Evolutionary conservation across 441 rosid genomes (phyloP).

Genomic region (Croton laevigatus): DNA sequence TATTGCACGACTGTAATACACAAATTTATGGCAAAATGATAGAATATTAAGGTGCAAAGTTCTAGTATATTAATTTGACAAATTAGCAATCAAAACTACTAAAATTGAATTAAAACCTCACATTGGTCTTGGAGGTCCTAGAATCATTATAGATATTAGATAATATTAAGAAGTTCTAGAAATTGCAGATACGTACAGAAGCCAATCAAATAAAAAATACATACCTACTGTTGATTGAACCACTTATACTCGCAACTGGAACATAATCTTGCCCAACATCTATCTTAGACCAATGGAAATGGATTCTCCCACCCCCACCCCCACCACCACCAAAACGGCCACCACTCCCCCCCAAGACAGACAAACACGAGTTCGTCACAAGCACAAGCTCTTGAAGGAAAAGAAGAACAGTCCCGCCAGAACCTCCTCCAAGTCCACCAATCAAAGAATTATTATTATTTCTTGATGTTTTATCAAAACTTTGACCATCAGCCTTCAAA

Average conservation of each 20-base stretch:
- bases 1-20: not conserved
- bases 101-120: not conserved
- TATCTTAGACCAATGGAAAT: conserved; percentile 95
- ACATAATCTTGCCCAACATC: conserved; percentile 69
- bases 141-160: no score
- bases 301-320: conserved; percentile 99
- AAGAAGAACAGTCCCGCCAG: conserved; percentile 98
- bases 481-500: conserved; percentile 89
- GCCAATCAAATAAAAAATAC: conserved; percentile 22
- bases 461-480: conserved; percentile 44
- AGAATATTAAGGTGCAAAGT: not conserved
- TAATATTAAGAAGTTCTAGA: not conserved
- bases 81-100: not conserved
- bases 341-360: conserved; percentile 85
- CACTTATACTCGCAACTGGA: conserved; percentile 72
- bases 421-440: conserved; percentile 97
- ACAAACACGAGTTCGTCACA: conserved; percentile 61
- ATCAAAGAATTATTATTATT: conserved; percentile 51
- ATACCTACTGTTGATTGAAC: conserved; percentile 76
- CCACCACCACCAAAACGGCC: conserved; percentile 95
- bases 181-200: not conserved
- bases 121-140: not conserved
- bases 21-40: not conserved
- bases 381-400: conserved; percentile 84
- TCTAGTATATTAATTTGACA: not conserved